Percentiles rank a stretch among this genome's conserved stretches.
These are phyloP conservation scores for Oropetium thomaeum DNA, from an alignment of 176 grass and related monocot species.

Conservation along the genomic window DNA sequence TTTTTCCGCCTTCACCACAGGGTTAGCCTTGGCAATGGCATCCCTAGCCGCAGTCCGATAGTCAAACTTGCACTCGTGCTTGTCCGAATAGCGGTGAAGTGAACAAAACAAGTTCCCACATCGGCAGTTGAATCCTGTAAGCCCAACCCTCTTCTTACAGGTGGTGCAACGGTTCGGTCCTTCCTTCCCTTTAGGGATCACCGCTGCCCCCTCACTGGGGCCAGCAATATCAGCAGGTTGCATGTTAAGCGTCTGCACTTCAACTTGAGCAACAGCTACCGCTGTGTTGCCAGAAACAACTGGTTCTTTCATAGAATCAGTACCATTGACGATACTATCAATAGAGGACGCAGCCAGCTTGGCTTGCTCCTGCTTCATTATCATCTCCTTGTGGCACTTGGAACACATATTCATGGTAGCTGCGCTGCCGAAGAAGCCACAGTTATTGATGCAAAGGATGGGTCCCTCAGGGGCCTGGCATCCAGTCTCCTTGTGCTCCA, in stretches of 20 bases:
- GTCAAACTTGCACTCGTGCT: slow-evolving; percentile 87
- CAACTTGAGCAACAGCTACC: slow-evolving; percentile 38
- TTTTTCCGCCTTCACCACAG: slow-evolving; percentile 90
- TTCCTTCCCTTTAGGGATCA: slow-evolving; percentile 50
- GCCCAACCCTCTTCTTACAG: slow-evolving; percentile 77
- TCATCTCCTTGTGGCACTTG: slow-evolving; percentile 95
- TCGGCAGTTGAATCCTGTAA: slow-evolving; percentile 86
- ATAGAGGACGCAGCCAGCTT: slow-evolving; percentile 83
- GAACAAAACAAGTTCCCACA: slow-evolving; percentile 80
- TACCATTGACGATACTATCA: slow-evolving; percentile 76
- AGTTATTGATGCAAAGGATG: slow-evolving; percentile 96
- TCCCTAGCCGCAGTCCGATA: slow-evolving; percentile 82
- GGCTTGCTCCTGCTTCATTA: slow-evolving; percentile 67
- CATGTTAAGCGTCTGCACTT: slow-evolving; percentile 22
- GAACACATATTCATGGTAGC: slow-evolving; percentile 98
- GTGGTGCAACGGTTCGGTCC: slow-evolving; percentile 68
- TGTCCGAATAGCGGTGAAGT: slow-evolving; percentile 75
- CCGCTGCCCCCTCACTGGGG: slow-evolving; percentile 13
- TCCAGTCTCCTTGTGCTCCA: slow-evolving; percentile 93
- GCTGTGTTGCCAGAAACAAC: slow-evolving; percentile 15
- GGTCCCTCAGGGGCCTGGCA: slow-evolving; percentile 78
- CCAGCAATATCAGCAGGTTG: slow-evolving; percentile 37
- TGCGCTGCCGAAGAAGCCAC: slow-evolving; percentile 83
- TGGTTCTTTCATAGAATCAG: slow-evolving; percentile 40
- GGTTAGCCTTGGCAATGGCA: slow-evolving; percentile 94